Evolutionary conservation across 106 monocot species (phyloP).

Genomic region (Iris macrosiphon): DNA sequence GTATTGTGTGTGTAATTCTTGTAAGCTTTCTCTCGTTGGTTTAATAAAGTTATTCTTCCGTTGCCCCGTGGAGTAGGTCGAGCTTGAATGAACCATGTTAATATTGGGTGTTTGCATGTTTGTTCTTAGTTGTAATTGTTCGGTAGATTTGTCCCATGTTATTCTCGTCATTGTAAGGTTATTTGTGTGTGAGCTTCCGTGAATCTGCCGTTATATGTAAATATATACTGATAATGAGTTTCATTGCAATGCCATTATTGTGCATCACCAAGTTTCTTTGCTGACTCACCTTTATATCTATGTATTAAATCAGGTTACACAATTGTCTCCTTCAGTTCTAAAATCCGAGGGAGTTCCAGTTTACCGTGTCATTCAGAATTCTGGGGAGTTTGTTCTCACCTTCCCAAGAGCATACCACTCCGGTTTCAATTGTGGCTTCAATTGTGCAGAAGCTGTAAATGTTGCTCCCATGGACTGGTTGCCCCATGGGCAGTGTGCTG

Average conservation of each 20-base stretch:
- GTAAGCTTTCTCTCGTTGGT: too few species aligned
- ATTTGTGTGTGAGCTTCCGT: too few species aligned
- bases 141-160: too few species aligned
- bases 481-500: slow-evolving; percentile 74
- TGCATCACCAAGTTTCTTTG: not conserved
- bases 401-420: slow-evolving; percentile 95
- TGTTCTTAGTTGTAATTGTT: too few species aligned
- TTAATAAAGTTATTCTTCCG: too few species aligned
- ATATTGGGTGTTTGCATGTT: too few species aligned
- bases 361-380: slow-evolving; percentile 70
- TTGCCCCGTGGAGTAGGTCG: too few species aligned
- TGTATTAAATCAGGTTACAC: slow-evolving; percentile 66
- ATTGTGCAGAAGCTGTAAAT: slow-evolving; percentile 98
- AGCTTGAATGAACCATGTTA: too few species aligned
- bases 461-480: slow-evolving; percentile 93
- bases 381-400: slow-evolving; percentile 87
- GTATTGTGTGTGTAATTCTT: too few species aligned
- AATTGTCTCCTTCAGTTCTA: slow-evolving; percentile 86
- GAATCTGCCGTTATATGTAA: too few species aligned
- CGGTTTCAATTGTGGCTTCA: slow-evolving; percentile 97
- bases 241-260: not conserved
- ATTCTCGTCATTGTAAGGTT: too few species aligned
- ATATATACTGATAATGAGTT: not conserved
- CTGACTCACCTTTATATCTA: slow-evolving; percentile 3
- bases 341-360: slow-evolving; percentile 88